Base-by-base conservation (phyloP, 768 basidiomycete genomes). In the Cubamyces sp. region DNA sequence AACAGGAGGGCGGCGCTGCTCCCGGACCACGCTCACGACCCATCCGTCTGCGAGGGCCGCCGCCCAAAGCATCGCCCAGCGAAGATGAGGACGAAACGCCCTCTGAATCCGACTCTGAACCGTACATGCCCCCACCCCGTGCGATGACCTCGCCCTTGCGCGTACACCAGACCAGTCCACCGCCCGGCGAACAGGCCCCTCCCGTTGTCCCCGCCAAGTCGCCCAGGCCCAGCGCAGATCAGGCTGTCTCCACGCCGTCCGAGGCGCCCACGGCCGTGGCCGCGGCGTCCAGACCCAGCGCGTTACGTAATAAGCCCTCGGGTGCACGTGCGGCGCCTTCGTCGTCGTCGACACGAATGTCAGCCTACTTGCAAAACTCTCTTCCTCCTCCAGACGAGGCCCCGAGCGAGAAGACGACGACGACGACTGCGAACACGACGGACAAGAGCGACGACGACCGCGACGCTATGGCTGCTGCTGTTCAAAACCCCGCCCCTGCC, bases 241-340 rank as follows among this genome's bases (percentile, higher is more conserved):
- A 34, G 21, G 60, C 49, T 23, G 45, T 64, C 28, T 25, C 50
- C 42, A 54, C 53, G 54, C 55, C 25, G 21, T 21, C 34, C 30
- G 30, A 56, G 41, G 47, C 57, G 11, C 37, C 39, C 39, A 59
- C 60, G 54, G 54, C 56, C n/a, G 23, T 59, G 47, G 46, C 51
- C 34, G 55, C 67, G 60, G 60, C 66, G 64, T 50, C 70, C 66
- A 69, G 66, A 5, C 60, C 71, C 50, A 65, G 51, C 28, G 41
- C 39, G 49, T 86, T 87, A 75, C 86, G 89, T 75, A 91, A 89
- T 28, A 26, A 48, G 69, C 91, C 91, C 21, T 87, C 89, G 34
- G 91, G 91, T 51, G 91, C 91, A 87, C 91, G 91, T 87, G 91
- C 87, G 50, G 84, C 79, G 59, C 80, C 48, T 26, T 19, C 82